Evolutionary conservation across 129 eudicot species (phyloP).

Genomic region (Lactuca saligna): DNA sequence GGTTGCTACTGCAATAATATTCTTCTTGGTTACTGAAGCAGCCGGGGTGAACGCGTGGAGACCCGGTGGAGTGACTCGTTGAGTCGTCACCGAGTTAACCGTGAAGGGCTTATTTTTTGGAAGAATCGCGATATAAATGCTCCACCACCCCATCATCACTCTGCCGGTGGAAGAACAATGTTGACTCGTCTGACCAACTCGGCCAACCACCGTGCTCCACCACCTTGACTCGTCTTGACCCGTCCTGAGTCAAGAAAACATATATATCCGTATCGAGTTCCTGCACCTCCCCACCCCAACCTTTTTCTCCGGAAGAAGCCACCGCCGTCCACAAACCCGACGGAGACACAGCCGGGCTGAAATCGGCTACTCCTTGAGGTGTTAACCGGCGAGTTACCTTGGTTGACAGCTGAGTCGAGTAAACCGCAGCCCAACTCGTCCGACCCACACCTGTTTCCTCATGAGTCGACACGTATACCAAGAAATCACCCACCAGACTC

Average conservation of each 20-base stretch:
- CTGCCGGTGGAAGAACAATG: constrained; percentile 65
- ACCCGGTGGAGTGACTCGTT: constrained; percentile 88
- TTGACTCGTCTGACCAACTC: constrained; percentile 74
- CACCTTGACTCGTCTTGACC: constrained; percentile 73
- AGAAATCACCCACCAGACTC: constrained; percentile 59
- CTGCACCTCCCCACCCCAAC: constrained; percentile 81
- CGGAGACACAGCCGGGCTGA: constrained; percentile 94
- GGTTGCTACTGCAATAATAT: constrained; percentile 71
- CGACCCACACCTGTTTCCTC: constrained; percentile 68
- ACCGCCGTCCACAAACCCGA: constrained; percentile 81
- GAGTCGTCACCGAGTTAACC: constrained; percentile 58
- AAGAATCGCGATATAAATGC: constrained; percentile 55
- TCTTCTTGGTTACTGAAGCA: constrained; percentile 44
- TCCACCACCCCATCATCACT: constrained; percentile 92
- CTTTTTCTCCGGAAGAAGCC: constrained; percentile 64
- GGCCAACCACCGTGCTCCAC: constrained; percentile 99
- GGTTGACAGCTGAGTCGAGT: constrained; percentile 64
- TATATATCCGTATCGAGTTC: constrained; percentile 83
- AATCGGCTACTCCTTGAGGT: constrained; percentile 75
- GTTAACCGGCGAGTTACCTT: constrained; percentile 72
- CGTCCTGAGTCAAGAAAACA: constrained; percentile 68
- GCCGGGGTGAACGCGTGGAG: constrained; percentile 89
- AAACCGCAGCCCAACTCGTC: constrained; percentile 89
- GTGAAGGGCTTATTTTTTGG: constrained; percentile 16
- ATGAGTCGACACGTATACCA: constrained; percentile 80